Evolutionary conservation across 768 basidiomycete genomes (phyloP).

Genomic region (Holtermanniella nyarrowii): DNA sequence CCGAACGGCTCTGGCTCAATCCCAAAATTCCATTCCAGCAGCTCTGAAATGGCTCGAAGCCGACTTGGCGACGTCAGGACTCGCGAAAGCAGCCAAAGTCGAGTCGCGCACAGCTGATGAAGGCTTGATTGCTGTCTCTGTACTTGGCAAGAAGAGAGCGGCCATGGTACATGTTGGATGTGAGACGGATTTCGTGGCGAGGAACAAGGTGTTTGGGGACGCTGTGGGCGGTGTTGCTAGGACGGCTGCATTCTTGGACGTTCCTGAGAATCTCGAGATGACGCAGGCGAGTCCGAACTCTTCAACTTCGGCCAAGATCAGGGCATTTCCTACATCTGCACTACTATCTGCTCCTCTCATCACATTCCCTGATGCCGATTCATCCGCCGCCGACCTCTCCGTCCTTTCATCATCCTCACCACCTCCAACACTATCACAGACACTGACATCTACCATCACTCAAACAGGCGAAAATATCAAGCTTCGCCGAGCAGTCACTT

Average conservation of each 20-base stretch:
- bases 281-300: neutral
- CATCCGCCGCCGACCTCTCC: slow-evolving; percentile 41
- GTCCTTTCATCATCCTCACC: slow-evolving; percentile 52
- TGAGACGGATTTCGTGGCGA: slow-evolving; percentile 92
- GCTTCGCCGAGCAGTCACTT: slow-evolving; percentile 38
- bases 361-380: slow-evolving; percentile 40
- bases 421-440: slow-evolving; percentile 68
- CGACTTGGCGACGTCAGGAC: slow-evolving; percentile 52
- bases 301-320: slow-evolving; percentile 42
- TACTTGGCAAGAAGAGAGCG: slow-evolving; percentile 62
- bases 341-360: slow-evolving; percentile 62
- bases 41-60: slow-evolving; percentile 74
- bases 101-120: slow-evolving; percentile 62
- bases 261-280: slow-evolving; percentile 20
- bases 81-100: slow-evolving; percentile 75
- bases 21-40: slow-evolving; percentile 59
- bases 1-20: slow-evolving; percentile 67
- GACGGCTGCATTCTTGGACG: slow-evolving; percentile 65
- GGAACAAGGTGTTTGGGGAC: slow-evolving; percentile 68
- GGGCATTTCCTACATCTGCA: slow-evolving; percentile 48
- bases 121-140: slow-evolving; percentile 67
- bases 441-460: slow-evolving; percentile 40
- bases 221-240: slow-evolving; percentile 72
- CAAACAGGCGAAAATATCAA: slow-evolving; percentile 42
- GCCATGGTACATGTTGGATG: slow-evolving; percentile 88